A percentile compares a stretch with the other conserved stretches of the same genome.
Evolutionary conservation across 1,139 yeast genomes (phyloP).

Genomic region (Candida glucosophila): DNA sequence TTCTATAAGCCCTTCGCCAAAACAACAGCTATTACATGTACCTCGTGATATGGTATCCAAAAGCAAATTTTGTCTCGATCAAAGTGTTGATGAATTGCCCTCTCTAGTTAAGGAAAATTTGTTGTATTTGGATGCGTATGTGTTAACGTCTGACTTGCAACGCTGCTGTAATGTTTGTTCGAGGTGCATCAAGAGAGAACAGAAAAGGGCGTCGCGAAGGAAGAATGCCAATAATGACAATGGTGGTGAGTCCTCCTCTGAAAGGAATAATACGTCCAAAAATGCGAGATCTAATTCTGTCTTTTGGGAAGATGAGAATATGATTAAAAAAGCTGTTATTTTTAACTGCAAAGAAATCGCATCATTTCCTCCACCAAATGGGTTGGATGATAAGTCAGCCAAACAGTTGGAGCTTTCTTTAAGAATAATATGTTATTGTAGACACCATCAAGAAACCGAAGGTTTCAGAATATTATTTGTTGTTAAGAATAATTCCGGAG

Average conservation of each 20-base stretch:
- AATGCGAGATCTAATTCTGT: slow-evolving; percentile 36
- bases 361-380: slow-evolving; percentile 60
- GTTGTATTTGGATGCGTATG: slow-evolving; percentile 59
- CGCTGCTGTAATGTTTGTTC: slow-evolving; percentile 71
- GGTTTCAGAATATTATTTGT: slow-evolving; percentile 76
- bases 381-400: slow-evolving; percentile 21
- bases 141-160: slow-evolving; percentile 44
- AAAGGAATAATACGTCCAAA: no score
- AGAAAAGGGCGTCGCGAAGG: slow-evolving; percentile 85
- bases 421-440: slow-evolving; percentile 88
- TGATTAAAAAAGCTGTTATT: slow-evolving; percentile 73
- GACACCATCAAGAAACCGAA: slow-evolving; percentile 80
- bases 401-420: slow-evolving; percentile 67
- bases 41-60: slow-evolving; percentile 85
- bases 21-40: slow-evolving; percentile 60
- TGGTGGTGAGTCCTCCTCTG: slow-evolving; percentile 9
- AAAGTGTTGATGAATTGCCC: slow-evolving; percentile 34
- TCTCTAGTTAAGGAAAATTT: slow-evolving; percentile 42
- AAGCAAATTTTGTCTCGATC: slow-evolving; percentile 63
- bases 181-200: slow-evolving; percentile 85
- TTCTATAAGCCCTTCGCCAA: slow-evolving; percentile 63
- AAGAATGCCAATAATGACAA: slow-evolving; percentile 44
- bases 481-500: slow-evolving; percentile 49
- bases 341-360: slow-evolving; percentile 86
- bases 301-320: slow-evolving; percentile 67